Conservation (phyloP, 2,329 filamentous ascomycete species). For the Aspergillus tanneri region DNA sequence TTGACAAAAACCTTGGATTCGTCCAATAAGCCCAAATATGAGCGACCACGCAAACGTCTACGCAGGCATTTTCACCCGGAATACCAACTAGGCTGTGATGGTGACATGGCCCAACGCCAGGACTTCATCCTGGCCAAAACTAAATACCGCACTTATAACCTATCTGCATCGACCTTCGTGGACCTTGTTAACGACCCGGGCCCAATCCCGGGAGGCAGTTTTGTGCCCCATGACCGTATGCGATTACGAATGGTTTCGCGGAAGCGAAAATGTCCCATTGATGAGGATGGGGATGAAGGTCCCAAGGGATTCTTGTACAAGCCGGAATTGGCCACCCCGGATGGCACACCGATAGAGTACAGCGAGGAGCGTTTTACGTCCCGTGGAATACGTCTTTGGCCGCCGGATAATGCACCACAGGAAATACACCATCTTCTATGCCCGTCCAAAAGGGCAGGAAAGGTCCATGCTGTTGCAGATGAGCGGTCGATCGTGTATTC, state of each 20-base stretch:
- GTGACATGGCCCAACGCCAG: conserved; percentile 25
- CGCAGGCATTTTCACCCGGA: conserved; percentile 42
- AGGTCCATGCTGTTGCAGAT: conserved; percentile 37
- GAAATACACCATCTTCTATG: conserved; percentile 42
- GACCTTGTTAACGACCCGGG: conserved; percentile 46
- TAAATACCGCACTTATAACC: conserved; percentile 45
- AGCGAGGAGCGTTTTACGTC: conserved; percentile 42
- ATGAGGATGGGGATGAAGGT: conserved; percentile 31
- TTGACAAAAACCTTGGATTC: conserved; percentile 29
- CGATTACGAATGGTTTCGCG: conserved; percentile 45
- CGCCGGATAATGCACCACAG: conserved; percentile 38
- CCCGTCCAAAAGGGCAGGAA: conserved; percentile 34
- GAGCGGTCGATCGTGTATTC: conserved; percentile 45
- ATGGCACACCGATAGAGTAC: conserved; percentile 28
- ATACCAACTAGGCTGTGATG: conserved; percentile 30
- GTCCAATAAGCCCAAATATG: conserved; percentile 33
- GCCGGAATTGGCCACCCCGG: conserved; percentile 27
- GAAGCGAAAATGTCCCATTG: conserved; percentile 41
- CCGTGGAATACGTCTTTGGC: conserved; percentile 45
- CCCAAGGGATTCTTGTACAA: conserved; percentile 28
- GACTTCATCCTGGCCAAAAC: conserved; percentile 48
- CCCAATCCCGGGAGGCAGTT: conserved; percentile 21
- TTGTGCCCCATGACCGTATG: conserved; percentile 39
- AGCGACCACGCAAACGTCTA: conserved; percentile 39
- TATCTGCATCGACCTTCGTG: conserved; percentile 42